phyloP scores from a whole-genome alignment of 176 grass and related monocot species.

The Eremochloa ophiuroides region DNA sequence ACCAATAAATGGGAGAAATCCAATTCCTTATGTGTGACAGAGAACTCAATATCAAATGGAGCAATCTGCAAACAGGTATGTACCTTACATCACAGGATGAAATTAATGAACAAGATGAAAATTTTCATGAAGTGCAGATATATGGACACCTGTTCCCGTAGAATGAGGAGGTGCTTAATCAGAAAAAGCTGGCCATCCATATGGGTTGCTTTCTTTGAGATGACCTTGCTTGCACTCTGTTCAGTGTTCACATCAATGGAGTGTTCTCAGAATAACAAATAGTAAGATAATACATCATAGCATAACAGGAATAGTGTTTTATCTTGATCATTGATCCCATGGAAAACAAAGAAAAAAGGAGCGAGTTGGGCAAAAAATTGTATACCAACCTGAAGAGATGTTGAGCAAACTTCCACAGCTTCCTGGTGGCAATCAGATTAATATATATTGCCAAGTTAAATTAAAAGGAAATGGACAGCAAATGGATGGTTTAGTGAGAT shows the following conservation, averaged over 20 bases:
- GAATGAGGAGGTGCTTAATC: constrained; percentile 95
- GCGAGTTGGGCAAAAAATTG: not conserved
- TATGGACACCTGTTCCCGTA: constrained; percentile 78
- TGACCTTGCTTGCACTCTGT: constrained; percentile 81
- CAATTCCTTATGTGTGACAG: constrained; percentile 93
- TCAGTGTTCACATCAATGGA: constrained; percentile 26
- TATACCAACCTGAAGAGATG: constrained; percentile 83
- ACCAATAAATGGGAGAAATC: constrained; percentile 99
- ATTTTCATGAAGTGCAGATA: not conserved
- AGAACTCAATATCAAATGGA: constrained; percentile 91
- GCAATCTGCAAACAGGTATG: constrained; percentile 61
- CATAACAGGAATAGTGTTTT: constrained; percentile 15
- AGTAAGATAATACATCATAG: constrained; percentile 6
- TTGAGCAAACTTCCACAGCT: constrained; percentile 92
- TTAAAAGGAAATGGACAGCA: constrained; percentile 2
- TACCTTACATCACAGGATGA: constrained; percentile 9
- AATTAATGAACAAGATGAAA: constrained; percentile 19
- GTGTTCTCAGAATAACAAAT: constrained; percentile 29
- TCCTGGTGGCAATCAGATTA: constrained; percentile 57
- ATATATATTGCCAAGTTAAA: constrained; percentile 26
- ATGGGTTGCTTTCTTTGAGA: constrained; percentile 74
- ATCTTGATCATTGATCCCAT: not conserved
- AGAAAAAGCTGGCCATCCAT: constrained; percentile 98
- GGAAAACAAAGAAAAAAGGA: constrained; percentile 11
- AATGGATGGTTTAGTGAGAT: constrained; percentile 30